Evolutionary conservation across 2,329 filamentous ascomycete species (phyloP).

Genomic region (Tolypocladium tropicale): DNA sequence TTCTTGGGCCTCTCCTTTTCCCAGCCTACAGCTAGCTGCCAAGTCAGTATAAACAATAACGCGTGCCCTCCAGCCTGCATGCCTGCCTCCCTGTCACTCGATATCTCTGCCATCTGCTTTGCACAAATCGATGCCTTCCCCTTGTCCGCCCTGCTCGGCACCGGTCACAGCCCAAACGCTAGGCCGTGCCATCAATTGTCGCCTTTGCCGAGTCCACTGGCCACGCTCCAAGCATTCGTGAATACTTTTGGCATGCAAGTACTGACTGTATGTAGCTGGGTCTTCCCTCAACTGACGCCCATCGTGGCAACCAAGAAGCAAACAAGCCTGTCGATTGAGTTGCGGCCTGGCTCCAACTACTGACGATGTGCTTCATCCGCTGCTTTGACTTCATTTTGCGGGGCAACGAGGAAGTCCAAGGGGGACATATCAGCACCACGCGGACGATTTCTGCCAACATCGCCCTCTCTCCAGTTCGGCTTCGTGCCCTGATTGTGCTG

Average conservation of each 20-base stretch:
- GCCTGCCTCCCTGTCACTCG: not conserved
- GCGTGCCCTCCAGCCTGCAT: not conserved
- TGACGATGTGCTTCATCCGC: not conserved
- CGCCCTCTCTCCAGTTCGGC: not conserved
- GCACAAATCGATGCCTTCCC: not conserved
- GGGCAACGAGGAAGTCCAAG: not conserved
- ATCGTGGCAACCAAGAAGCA: not conserved
- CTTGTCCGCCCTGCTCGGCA: not conserved
- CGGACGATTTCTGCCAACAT: not conserved
- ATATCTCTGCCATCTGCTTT: slow-evolving; percentile 1
- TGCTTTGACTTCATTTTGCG: not conserved
- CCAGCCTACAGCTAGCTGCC: slow-evolving; percentile 4
- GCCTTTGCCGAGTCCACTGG: not conserved
- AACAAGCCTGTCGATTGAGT: not conserved
- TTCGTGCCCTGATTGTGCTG: slow-evolving; percentile 4
- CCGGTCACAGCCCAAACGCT: not conserved
- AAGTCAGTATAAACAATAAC: slow-evolving; percentile 1
- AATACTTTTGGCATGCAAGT: not conserved
- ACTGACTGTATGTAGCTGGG: not conserved
- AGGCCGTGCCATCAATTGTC: not conserved
- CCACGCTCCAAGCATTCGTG: not conserved
- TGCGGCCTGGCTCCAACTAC: not conserved
- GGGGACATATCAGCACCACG: not conserved
- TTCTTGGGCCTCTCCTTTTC: slow-evolving; percentile 6
- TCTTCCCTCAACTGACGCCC: not conserved